Conservation (phyloP, 768 basidiomycete genomes). For the Neoboletus magnificus region DNA sequence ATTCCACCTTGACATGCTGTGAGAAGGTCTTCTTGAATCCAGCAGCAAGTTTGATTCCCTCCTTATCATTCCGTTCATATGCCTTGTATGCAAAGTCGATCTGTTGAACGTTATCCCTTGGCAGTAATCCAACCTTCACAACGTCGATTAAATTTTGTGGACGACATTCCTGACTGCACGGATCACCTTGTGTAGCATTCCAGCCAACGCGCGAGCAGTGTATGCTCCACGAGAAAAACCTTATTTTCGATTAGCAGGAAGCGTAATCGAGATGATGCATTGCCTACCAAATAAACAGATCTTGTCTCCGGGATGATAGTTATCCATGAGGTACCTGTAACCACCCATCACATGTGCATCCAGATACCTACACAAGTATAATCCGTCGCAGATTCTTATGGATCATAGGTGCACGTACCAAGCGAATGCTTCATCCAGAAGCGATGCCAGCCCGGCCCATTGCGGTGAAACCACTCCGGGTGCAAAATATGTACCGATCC, state of each 20-base stretch:
- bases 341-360: constrained; percentile 71
- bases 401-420: constrained; percentile 43
- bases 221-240: constrained; percentile 77
- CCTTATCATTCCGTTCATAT: constrained; percentile 51
- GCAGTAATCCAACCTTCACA: constrained; percentile 64
- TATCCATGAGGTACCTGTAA: constrained; percentile 77
- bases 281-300: constrained; percentile 66
- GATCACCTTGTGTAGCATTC: constrained; percentile 65
- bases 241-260: constrained; percentile 25
- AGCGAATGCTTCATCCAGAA: constrained; percentile 67
- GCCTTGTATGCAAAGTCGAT: constrained; percentile 73
- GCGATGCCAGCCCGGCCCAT: constrained; percentile 54
- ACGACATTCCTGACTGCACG: neutral
- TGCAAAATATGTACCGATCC: constrained; percentile 49
- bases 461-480: constrained; percentile 67
- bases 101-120: constrained; percentile 64
- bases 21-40: constrained; percentile 77
- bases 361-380: constrained; percentile 50
- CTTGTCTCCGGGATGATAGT: constrained; percentile 68
- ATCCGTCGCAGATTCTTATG: neutral
- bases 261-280: neutral
- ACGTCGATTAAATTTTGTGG: neutral
- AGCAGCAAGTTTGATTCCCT: constrained; percentile 44
- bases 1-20: constrained; percentile 65
- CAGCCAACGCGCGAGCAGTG: constrained; percentile 69